Base-by-base conservation (phyloP, 73 alveolate genomes). In the Stentor roeselii region DNA sequence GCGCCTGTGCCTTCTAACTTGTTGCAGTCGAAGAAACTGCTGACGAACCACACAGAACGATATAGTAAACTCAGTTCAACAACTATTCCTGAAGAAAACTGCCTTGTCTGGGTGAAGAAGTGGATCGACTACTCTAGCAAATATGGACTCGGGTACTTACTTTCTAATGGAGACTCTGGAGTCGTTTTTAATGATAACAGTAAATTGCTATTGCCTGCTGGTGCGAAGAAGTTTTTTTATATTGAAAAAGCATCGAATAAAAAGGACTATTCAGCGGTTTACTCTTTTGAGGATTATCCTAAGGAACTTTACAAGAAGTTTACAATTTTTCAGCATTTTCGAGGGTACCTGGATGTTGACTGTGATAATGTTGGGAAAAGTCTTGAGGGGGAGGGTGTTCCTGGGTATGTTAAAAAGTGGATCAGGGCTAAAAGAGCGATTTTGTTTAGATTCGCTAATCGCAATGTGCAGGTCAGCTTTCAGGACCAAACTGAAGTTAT, bases 401-500 rank as follows among this genome's bases (percentile, higher is more conserved):
- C 82, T 30, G 42, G 38, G 3, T 92, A 92, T 90, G 97, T 92
- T 3, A 92, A 90, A 76, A 92, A 92, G 50, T 92, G 97, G 95
- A 78, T 92, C 89, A 85, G 97, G 60, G 94, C 99, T 2, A 85
- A 90, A 61, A 96, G 95, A 84, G 99, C 98, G 0, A 95, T 95
- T 11, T 86, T 95, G 92, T 95, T 95, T 86, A 92, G 98, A 78
- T 90, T 95, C 37, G 86, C 95, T 60, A 95, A 95, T 84, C 92
- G 92, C 82, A 90, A 93, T 0, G 98, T 96, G 76, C 95, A 96
- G 86, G 98, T 94, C 59, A 90, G 90, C 67, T 96, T 96, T 86
- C 93, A 93, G 83, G 99, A 96, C 89, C 93, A 91, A 83, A 92
- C 99, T 39, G 99, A 96, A 87, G 85, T 96, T 42, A 94, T 96